Percentiles rank a stretch among this genome's conserved stretches.
phyloP scores from a whole-genome alignment of 1,284 basidiomycete species.

The Naganishia albida region DNA sequence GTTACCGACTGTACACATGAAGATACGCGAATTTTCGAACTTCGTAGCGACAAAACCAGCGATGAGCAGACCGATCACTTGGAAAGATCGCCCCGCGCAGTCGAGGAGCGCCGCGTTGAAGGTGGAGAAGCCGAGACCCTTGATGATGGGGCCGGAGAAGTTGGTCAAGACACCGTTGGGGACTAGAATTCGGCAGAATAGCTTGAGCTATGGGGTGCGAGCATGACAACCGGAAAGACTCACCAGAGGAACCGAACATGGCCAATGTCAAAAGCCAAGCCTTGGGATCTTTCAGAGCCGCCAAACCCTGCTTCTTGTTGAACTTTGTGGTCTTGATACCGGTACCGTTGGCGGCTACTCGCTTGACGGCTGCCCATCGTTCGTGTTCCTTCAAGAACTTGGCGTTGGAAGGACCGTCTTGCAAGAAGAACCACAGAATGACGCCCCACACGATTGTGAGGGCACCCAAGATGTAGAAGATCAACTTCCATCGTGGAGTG shows the following conservation, averaged over 20 bases:
- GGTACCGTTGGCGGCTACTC: conserved; percentile 44
- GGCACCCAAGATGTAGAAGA: conserved; percentile 49
- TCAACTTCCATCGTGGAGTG: conserved; percentile 41
- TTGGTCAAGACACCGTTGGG: conserved; percentile 51
- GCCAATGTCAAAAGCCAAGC: conserved; percentile 40
- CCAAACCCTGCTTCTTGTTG: conserved; percentile 43
- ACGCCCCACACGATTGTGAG: conserved; percentile 42
- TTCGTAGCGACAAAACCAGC: conserved; percentile 47
- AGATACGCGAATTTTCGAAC: conserved; percentile 47
- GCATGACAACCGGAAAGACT: neutral
- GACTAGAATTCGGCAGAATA: conserved; percentile 33
- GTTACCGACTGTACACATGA: conserved; percentile 47
- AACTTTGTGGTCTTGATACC: conserved; percentile 46
- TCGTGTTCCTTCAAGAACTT: conserved; percentile 45
- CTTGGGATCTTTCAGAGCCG: conserved; percentile 46
- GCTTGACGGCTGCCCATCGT: conserved; percentile 44
- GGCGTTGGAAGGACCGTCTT: conserved; percentile 46
- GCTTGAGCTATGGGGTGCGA: conserved; percentile 34
- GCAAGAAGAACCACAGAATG: conserved; percentile 47
- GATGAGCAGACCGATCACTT: conserved; percentile 48
- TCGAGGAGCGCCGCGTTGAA: conserved; percentile 48
- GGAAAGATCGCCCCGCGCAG: conserved; percentile 47
- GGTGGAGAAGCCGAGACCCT: conserved; percentile 44
- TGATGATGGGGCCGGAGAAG: conserved; percentile 49
- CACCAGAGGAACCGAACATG: conserved; percentile 34